Evolutionary conservation across 1,284 basidiomycete species (phyloP).

Genomic region (Trichosporon ovoides): DNA sequence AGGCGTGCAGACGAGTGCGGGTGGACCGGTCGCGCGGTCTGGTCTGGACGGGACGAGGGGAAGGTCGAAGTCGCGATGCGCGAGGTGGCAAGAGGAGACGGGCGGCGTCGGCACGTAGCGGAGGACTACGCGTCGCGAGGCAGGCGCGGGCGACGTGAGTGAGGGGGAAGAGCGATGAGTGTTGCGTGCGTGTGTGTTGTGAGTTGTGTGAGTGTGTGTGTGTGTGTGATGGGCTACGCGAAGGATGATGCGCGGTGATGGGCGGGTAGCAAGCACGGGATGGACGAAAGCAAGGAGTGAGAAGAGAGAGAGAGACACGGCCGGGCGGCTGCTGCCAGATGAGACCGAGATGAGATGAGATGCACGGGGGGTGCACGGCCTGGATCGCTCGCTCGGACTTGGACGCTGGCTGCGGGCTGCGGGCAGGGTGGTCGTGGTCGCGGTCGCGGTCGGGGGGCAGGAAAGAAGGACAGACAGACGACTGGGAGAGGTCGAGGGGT

Average conservation of each 20-base stretch:
- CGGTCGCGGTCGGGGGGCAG: too few relatives aligned
- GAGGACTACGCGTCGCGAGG: background rate
- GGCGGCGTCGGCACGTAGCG: too few relatives aligned
- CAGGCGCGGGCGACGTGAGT: background rate
- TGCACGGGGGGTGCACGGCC: too few relatives aligned
- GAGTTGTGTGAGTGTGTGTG: background rate
- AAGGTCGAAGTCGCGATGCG: background rate
- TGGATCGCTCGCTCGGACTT: too few relatives aligned
- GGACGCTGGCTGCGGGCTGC: too few relatives aligned
- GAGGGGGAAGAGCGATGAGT: background rate
- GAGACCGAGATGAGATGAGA: background rate
- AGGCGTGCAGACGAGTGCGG: background rate
- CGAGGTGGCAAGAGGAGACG: background rate
- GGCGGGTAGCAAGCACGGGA: background rate
- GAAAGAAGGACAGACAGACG: too few relatives aligned
- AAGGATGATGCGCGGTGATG: background rate
- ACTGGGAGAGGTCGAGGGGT: too few relatives aligned
- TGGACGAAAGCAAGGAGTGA: background rate
- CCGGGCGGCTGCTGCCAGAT: background rate
- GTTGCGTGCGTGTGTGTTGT: background rate
- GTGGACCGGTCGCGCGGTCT: background rate
- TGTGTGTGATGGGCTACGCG: background rate
- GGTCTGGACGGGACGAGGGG: background rate
- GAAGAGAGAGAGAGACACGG: too few relatives aligned
- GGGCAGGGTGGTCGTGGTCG: too few relatives aligned